phyloP scores from a whole-genome alignment of 2,329 filamentous ascomycete genomes.

The Colletotrichum truncatum region DNA sequence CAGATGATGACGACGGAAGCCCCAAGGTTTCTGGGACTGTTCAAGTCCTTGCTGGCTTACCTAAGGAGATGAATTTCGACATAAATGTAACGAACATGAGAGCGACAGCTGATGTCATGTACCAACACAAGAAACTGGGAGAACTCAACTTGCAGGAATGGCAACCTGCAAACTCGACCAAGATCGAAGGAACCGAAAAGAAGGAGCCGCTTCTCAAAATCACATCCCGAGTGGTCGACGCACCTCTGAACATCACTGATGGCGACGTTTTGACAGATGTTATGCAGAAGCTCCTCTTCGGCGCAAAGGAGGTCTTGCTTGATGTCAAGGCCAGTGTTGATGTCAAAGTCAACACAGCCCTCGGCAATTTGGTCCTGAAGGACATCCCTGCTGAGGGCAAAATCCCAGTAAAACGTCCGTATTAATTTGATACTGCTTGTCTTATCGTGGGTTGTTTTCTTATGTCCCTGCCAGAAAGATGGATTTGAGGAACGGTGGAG shows the following conservation, averaged over 20 bases:
- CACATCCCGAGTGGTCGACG: slow-evolving; percentile 78
- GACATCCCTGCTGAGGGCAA: slow-evolving; percentile 86
- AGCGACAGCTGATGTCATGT: slow-evolving; percentile 83
- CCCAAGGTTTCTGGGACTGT: slow-evolving; percentile 87
- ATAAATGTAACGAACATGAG: slow-evolving; percentile 81
- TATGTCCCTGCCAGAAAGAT: slow-evolving; percentile 21
- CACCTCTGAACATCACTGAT: slow-evolving; percentile 85
- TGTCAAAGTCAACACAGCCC: slow-evolving; percentile 80
- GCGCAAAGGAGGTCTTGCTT: slow-evolving; percentile 73
- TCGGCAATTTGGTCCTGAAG: slow-evolving; percentile 84
- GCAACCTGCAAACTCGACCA: slow-evolving; percentile 86
- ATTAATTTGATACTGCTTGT: slow-evolving; percentile 58
- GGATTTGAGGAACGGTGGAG: slow-evolving; percentile 2
- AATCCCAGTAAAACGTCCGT: slow-evolving; percentile 94
- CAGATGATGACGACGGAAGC: slow-evolving; percentile 73
- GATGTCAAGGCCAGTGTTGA: slow-evolving; percentile 83
- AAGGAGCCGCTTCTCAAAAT: slow-evolving; percentile 75
- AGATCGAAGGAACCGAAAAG: slow-evolving; percentile 64
- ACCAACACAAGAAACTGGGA: slow-evolving; percentile 81
- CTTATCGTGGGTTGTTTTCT: slow-evolving; percentile 34
- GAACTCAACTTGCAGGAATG: slow-evolving; percentile 81
- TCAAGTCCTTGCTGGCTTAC: slow-evolving; percentile 79
- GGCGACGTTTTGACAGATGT: slow-evolving; percentile 81
- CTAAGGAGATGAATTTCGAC: slow-evolving; percentile 86
- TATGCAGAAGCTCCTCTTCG: slow-evolving; percentile 83